Evolutionary conservation across 345 rosid species (phyloP), one percentile per base, ranked within the genome.

Genomic region (Capsella bursapastoris): DNA sequence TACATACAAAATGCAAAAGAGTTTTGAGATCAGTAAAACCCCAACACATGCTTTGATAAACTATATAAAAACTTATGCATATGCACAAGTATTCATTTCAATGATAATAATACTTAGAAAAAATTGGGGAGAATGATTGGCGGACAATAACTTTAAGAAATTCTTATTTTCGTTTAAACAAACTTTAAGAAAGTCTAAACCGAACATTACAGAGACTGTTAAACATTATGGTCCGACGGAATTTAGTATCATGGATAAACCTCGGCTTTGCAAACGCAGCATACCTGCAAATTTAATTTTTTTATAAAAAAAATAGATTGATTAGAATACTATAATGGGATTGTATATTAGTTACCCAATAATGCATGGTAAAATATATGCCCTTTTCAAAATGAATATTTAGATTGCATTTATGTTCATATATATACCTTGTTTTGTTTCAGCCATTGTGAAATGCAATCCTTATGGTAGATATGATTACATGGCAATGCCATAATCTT

Each of bases 191-290:
- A 38, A 10, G 31, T 60, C 48, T 38, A 60, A 38, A 6, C 65
- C 49, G 5, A 18, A 59, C 8, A 38, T 10, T 9, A 25, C 7
- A 40, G 34, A 14, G 34, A 14, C 8, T 8, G 12, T 3, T 14
- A 6, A 34, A 49, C 12, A 27, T 60, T 62, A 28, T 31, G 15
- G 6, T 53, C 18, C 48, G 7, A 45, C 56, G 45, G 22, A 25
- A 63, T 8, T 14, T 18, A 8, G 7, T 18, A 62, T 52, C 47
- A 47, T 32, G 57, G 31, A 31, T 25, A 64, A 49, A 59, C 76
- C 52, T 72, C 52, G n/a, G 76, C 76, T 40, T 62, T 72, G 76
- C 76, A 72, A 50, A 72, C 13, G 14, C 76, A 72, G 49, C 76
- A 72, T 40, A 40, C 53, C 76, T 72, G 43, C 44, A 51, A 12